Conservation (phyloP, 164 flowering plant species). For the Buxus sempervirens region DNA sequence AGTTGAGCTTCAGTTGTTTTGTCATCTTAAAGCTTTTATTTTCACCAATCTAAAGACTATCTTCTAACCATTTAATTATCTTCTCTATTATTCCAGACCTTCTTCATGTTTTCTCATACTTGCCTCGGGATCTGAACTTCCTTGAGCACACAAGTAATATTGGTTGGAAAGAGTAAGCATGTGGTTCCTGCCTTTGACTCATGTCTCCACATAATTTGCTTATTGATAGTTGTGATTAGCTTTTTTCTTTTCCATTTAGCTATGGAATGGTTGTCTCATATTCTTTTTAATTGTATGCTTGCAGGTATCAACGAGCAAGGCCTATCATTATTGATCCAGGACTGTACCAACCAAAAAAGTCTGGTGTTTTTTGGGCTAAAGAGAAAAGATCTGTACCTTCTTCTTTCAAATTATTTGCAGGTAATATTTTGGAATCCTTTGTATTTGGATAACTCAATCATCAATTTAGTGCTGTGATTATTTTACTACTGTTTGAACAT, state of each 20-base stretch:
- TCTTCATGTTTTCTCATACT: conserved; percentile 73
- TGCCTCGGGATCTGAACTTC: conserved; percentile 86
- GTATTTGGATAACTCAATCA: neutral
- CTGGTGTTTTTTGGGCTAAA: conserved; percentile 79
- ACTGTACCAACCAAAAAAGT: conserved; percentile 65
- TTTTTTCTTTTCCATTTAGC: neutral
- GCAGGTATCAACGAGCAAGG: conserved; percentile 67
- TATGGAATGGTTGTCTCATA: conserved; percentile 1
- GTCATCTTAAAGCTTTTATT: neutral
- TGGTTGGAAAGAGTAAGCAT: conserved; percentile 92
- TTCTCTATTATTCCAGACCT: conserved; percentile 50
- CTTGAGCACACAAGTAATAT: conserved; percentile 77
- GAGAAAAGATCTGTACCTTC: conserved; percentile 72
- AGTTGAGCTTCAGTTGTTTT: neutral
- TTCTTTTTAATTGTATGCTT: conserved; percentile 8
- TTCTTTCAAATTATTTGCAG: conserved; percentile 79
- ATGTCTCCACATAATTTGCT: neutral
- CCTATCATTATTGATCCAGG: conserved; percentile 90
- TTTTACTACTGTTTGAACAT: neutral
- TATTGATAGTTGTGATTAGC: conserved; percentile 1
- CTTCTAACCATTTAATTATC: neutral
- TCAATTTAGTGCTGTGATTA: neutral
- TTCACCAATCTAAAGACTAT: neutral
- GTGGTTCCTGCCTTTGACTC: conserved; percentile 2
- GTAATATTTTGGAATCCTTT: conserved; percentile 25